Evolutionary conservation across 1,284 basidiomycete genomes (phyloP).

Genomic region (Trichosporon inkin): DNA sequence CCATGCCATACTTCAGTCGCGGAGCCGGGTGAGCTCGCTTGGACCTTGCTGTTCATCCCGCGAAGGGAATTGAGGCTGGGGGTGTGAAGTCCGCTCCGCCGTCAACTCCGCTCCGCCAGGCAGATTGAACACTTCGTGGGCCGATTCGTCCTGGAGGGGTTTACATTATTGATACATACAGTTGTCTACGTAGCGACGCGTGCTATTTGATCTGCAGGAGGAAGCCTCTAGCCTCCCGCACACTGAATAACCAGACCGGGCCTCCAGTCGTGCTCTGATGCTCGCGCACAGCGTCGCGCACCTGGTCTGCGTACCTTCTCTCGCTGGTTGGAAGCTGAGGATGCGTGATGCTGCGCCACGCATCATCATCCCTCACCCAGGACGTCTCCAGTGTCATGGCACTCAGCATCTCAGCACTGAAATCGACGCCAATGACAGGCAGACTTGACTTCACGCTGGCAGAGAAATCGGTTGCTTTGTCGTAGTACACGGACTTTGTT

Average conservation of each 20-base stretch:
- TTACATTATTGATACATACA: too few species aligned
- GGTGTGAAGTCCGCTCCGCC: too few species aligned
- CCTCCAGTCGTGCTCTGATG: constrained; percentile 11
- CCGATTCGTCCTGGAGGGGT: too few species aligned
- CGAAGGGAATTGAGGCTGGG: too few species aligned
- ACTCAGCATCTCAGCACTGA: constrained; percentile 33
- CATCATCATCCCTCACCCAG: constrained; percentile 47
- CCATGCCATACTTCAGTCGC: too few species aligned
- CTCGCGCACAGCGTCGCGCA: constrained; percentile 31
- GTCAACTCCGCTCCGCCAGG: too few species aligned
- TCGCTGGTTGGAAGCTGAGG: constrained; percentile 26
- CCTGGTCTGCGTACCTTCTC: constrained; percentile 33
- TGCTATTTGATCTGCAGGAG: constrained; percentile 22
- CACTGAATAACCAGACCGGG: constrained; percentile 59
- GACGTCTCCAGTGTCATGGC: constrained; percentile 36
- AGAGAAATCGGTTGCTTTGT: constrained; percentile 45
- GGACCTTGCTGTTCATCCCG: too few species aligned
- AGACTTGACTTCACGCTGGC: constrained; percentile 32
- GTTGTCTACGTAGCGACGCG: too few species aligned
- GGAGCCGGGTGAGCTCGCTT: too few species aligned
- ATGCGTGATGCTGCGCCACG: constrained; percentile 33
- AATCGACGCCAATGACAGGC: constrained; percentile 45
- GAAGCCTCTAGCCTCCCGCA: constrained; percentile 43
- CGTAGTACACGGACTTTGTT: constrained; percentile 47
- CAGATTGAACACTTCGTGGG: too few species aligned